Conservation (phyloP, 306 rosid genomes). For the Comarum palustre region DNA sequence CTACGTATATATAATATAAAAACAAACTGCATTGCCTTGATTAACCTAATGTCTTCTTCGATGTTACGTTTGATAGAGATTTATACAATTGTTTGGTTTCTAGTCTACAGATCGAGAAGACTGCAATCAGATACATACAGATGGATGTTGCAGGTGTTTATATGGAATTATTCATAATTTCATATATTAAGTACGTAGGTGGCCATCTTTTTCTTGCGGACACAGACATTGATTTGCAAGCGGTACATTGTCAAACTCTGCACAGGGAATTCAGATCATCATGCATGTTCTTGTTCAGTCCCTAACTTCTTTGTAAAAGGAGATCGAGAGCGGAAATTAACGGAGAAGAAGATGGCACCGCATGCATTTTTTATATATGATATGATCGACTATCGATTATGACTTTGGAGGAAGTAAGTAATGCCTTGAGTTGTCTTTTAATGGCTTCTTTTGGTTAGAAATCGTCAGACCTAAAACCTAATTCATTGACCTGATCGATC, state of each 20-base stretch:
- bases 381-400: not conserved
- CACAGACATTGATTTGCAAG: not conserved
- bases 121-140: not conserved
- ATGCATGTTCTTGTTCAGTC: slow-evolving; percentile 4
- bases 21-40: not conserved
- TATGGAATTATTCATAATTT: slow-evolving; percentile 8
- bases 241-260: not conserved
- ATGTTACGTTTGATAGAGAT: not conserved
- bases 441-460: not conserved
- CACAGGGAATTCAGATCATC: not conserved
- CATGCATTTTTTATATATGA: not conserved
- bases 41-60: not conserved
- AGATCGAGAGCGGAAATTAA: not conserved
- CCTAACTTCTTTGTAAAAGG: not conserved
- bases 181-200: not conserved
- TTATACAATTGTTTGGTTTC: not conserved
- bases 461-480: slow-evolving; percentile 14
- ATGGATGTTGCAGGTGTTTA: not conserved
- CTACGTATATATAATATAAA: not conserved
- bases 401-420: not conserved
- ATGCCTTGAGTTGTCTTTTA: slow-evolving; percentile 3
- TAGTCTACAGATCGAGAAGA: not conserved
- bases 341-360: not conserved
- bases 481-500: slow-evolving; percentile 16
- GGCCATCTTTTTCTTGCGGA: not conserved